A percentile compares a stretch with the other conserved stretches of the same genome.
Evolutionary conservation across 352 stramenopile genomes (phyloP).

Genomic region (Globisporangium takayamanum): DNA sequence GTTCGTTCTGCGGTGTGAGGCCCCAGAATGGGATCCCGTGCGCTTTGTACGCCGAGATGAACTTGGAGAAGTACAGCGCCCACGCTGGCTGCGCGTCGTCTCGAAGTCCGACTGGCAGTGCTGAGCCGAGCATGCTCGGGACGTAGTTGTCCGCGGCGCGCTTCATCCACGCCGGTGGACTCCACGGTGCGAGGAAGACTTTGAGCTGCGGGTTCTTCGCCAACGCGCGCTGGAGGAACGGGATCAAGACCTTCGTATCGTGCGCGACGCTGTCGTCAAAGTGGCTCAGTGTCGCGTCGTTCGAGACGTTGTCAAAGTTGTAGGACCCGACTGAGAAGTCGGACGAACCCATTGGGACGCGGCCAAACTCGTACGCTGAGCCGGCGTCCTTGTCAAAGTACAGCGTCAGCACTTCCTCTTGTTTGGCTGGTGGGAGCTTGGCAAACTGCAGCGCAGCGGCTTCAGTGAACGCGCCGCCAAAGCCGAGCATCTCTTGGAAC

Average conservation of each 20-base stretch:
- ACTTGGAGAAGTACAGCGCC: slow-evolving; percentile 91
- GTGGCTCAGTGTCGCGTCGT: slow-evolving; percentile 61
- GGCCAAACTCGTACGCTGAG: slow-evolving; percentile 82
- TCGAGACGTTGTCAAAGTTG: slow-evolving; percentile 76
- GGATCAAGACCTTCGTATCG: slow-evolving; percentile 80
- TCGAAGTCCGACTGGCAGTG: slow-evolving; percentile 39
- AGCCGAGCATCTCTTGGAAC: slow-evolving; percentile 84
- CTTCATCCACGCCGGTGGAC: slow-evolving; percentile 86
- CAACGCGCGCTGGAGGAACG: slow-evolving; percentile 71
- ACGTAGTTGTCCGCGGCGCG: slow-evolving; percentile 31
- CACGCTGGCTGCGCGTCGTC: slow-evolving; percentile 55
- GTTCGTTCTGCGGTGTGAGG: slow-evolving; percentile 89
- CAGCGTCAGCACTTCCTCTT: slow-evolving; percentile 79
- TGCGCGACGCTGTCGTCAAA: slow-evolving; percentile 76
- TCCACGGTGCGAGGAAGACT: slow-evolving; percentile 87
- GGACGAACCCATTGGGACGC: slow-evolving; percentile 88
- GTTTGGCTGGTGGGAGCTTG: slow-evolving; percentile 65
- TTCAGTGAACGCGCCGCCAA: slow-evolving; percentile 92
- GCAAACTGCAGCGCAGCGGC: slow-evolving; percentile 83
- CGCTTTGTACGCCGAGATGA: slow-evolving; percentile 87
- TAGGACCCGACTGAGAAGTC: slow-evolving; percentile 88
- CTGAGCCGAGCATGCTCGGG: slow-evolving; percentile 60
- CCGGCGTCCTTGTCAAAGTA: slow-evolving; percentile 85
- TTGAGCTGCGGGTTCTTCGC: slow-evolving; percentile 65
- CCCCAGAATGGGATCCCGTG: slow-evolving; percentile 84